A percentile compares a stretch with the other conserved stretches of the same genome.
Evolutionary conservation across 192 early-diverging fungal species (phyloP).

Genomic region (Podila verticillata): DNA sequence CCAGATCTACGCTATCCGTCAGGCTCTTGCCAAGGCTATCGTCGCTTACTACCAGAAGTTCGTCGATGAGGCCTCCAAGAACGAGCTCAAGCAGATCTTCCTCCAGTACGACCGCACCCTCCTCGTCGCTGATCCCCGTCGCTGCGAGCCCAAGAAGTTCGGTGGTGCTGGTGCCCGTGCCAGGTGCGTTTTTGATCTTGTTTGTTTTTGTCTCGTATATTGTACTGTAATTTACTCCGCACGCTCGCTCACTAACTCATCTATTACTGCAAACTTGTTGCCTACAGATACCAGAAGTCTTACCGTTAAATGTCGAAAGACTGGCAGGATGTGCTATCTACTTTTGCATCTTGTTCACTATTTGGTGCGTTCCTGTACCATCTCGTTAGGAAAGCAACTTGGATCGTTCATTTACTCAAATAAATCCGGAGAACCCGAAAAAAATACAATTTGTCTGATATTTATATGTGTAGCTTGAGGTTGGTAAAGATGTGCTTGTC

Average conservation of each 20-base stretch:
- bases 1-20: constrained; percentile 99
- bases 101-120: constrained; percentile 94
- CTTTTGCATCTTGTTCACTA: constrained; percentile 33
- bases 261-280: constrained; percentile 1
- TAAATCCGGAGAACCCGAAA: constrained; percentile 19
- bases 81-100: constrained; percentile 95
- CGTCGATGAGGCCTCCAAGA: constrained; percentile 99
- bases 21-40: constrained; percentile 98
- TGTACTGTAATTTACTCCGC: background rate
- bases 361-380: constrained; percentile 11
- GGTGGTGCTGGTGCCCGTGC: constrained; percentile 99
- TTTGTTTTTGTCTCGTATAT: background rate
- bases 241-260: background rate
- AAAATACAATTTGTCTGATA: background rate
- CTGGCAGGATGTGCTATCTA: constrained; percentile 42
- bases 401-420: constrained; percentile 39
- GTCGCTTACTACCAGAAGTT: constrained; percentile 99
- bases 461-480: background rate
- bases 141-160: constrained; percentile 99
- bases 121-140: constrained; percentile 98
- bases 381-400: constrained; percentile 15
- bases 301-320: constrained; percentile 80
- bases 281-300: constrained; percentile 79
- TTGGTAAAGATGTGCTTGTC: too few relatives aligned
- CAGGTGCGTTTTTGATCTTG: constrained; percentile 60